Evolutionary conservation across 441 rosid species (phyloP).

Genomic region (Gossypium gossypioides): DNA sequence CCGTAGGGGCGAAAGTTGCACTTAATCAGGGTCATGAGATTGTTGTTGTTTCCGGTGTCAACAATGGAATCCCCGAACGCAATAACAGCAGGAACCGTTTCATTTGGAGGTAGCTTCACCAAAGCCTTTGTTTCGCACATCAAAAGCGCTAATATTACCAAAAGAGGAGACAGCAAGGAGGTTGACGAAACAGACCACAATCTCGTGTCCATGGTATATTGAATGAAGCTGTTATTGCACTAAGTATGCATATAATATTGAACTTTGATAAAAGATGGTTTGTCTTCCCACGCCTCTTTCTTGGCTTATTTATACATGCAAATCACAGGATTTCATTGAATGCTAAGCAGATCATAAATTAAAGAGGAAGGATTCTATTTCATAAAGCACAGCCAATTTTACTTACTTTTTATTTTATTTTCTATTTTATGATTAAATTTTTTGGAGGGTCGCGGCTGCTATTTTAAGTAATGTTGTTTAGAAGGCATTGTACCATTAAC

Average conservation of each 20-base stretch:
- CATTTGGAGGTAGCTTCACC: slow-evolving; percentile 26
- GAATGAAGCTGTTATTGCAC: not conserved
- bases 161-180: not conserved
- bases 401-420: too few relatives aligned
- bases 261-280: not conserved
- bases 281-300: not conserved
- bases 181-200: not conserved
- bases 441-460: too few relatives aligned
- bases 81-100: slow-evolving; percentile 34
- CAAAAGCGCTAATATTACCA: not conserved
- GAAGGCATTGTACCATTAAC: too few relatives aligned
- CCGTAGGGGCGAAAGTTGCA: slow-evolving; percentile 48
- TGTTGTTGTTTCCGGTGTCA: slow-evolving; percentile 39
- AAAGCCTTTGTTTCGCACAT: slow-evolving; percentile 4
- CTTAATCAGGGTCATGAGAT: slow-evolving; percentile 27
- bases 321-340: not conserved
- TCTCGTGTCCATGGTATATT: not conserved
- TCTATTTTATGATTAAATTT: too few relatives aligned
- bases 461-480: too few relatives aligned
- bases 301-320: slow-evolving; percentile 2
- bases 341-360: not conserved
- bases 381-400: not conserved
- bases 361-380: not conserved
- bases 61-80: slow-evolving; percentile 53
- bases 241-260: not conserved